These are phyloP conservation scores for Lipomyces yarrowii DNA, from an alignment of 1,139 yeast genomes.

Conservation along the genomic window DNA sequence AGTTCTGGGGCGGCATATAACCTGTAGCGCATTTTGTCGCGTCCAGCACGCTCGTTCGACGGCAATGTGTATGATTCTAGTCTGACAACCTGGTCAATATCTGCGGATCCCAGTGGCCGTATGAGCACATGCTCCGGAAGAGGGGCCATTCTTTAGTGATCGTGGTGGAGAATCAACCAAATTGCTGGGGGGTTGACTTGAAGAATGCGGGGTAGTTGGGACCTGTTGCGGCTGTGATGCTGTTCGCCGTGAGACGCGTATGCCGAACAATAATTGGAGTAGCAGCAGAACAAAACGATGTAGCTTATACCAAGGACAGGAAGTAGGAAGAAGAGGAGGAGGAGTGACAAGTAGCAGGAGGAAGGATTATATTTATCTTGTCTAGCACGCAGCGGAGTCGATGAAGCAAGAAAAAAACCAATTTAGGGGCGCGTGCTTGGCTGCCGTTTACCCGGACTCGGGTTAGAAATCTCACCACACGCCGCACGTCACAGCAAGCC, in stretches of 20 bases:
- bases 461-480: neutral
- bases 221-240: neutral
- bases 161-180: neutral
- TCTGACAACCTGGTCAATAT: constrained; percentile 71
- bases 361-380: neutral
- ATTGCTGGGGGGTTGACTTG: neutral
- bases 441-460: neutral
- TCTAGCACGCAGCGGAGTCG: neutral
- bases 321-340: neutral
- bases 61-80: constrained; percentile 53
- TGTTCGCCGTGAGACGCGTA: neutral
- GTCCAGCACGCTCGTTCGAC: constrained; percentile 55
- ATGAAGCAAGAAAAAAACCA: neutral
- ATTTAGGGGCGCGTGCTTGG: neutral
- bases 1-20: constrained; percentile 84
- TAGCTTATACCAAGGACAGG: neutral
- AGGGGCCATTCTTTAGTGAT: constrained; percentile 14
- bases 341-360: too few species aligned
- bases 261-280: too few species aligned
- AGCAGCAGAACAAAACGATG: too few species aligned
- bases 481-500: neutral
- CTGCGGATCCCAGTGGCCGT: constrained; percentile 72
- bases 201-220: neutral
- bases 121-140: constrained; percentile 69
- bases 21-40: constrained; percentile 67